Conservation (phyloP, 139 green algal species). For the Mesostigma viride region DNA sequence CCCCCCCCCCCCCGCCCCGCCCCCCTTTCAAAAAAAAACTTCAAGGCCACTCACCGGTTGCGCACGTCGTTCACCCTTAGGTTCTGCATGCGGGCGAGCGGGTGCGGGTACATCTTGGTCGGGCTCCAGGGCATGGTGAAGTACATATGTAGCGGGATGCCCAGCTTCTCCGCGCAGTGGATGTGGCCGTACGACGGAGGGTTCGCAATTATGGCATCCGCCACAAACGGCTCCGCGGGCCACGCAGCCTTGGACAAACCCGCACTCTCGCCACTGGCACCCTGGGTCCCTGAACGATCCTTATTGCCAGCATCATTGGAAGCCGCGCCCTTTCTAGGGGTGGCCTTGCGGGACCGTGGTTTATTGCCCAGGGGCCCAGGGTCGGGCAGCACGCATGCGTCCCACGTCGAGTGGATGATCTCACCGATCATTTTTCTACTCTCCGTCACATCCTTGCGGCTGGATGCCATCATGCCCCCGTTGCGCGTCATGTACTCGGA, state of each 20-base stretch:
- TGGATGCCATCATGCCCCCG: constrained; percentile 6
- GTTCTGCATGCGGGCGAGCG: constrained; percentile 12
- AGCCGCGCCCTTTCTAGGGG: too few species aligned
- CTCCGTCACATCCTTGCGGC: not conserved
- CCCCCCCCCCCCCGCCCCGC: too few species aligned
- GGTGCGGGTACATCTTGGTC: constrained; percentile 36
- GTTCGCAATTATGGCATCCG: constrained; percentile 57
- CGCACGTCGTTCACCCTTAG: constrained; percentile 30
- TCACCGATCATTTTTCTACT: constrained; percentile 4
- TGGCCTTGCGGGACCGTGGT: too few species aligned
- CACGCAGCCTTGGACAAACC: too few species aligned
- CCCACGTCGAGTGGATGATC: constrained; percentile 35
- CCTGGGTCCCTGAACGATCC: too few species aligned
- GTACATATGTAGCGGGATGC: constrained; percentile 49
- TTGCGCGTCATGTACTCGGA: constrained; percentile 40
- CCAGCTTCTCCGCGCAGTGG: constrained; percentile 50
- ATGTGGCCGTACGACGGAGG: constrained; percentile 46
- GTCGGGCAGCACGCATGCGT: constrained; percentile 35
- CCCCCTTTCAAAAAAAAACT: too few species aligned
- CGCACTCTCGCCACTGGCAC: too few species aligned
- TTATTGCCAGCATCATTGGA: too few species aligned
- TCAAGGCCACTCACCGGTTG: too few species aligned
- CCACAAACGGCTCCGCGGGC: constrained; percentile 4
- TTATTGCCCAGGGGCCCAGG: too few species aligned
- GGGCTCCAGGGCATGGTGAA: constrained; percentile 61